Evolutionary conservation across 2,329 filamentous ascomycete genomes (phyloP), one percentile per base, ranked within the genome.

Genomic region (Hansfordia pulvinata): DNA sequence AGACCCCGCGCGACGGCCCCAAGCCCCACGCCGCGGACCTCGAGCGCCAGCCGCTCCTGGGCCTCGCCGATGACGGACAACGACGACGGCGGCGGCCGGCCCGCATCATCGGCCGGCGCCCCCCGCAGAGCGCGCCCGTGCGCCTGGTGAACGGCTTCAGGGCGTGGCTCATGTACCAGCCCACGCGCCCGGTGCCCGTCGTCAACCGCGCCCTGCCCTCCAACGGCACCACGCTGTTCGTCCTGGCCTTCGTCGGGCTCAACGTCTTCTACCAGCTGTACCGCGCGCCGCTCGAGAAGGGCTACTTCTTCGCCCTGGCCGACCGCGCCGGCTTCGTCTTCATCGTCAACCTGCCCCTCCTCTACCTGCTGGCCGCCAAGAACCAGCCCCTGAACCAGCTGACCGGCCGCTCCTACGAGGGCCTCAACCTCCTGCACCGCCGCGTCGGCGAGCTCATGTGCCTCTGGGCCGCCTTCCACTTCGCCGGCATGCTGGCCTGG

Each of bases 361-460:
- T 78, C 3, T 78, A 79, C 42, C 52, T 78, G 4, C 54, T 79
- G 4, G 63, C 68, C 2, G 73, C 75, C 17, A 80, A 79, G 44
- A 78, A 72, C 32, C 72, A 76, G 34, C 74, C 73, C 0, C 41
- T 78, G 18, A 65, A 66, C 31, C 37, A 58, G 2, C 50, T 79
- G 11, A 76, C 72, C 0, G 71, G 73, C 4, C 62, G 64, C 34
- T 76, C 71, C 1, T 79, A 79, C 40, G 73, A 78, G 45, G 62
- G 66, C 5, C 53, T 78, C 21, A 76, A 78, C 41, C 64, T 78
- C 23, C 62, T 77, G 29, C 73, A 79, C 42, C 65, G 73, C 19
- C 59, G 72, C 4, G 55, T 76, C 2, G 72, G 73, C 14, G 71
- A 76, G 43, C 43, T 68, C 16, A 57, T 76, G 47, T 76, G 69